Evolutionary conservation across 1,284 basidiomycete genomes (phyloP), one percentile per base, ranked within the genome.

Genomic region (Testicularia cyperi): DNA sequence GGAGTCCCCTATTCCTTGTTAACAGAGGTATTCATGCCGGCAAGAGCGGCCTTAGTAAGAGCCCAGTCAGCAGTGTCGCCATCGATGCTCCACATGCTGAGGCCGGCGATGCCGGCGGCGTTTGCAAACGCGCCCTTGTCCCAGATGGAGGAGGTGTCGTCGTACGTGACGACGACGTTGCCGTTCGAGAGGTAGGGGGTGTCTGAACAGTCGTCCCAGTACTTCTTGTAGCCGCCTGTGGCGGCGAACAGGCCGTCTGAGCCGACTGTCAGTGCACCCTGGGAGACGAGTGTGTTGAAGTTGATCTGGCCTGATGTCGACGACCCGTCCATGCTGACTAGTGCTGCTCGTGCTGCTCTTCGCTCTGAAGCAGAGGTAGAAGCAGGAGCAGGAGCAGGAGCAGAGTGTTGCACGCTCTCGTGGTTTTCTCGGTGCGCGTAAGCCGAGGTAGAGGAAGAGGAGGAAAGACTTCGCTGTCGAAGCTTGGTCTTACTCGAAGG

Each of bases 141-240:
- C 38, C 45, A 63, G 28, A 68, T 42, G 14, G 60, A 65, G 15
- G 42, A 47, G 3, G 68, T 56, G 38, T 72, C 70, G 44, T 72
- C 70, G 39, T 72, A 72, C 16, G 61, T 71, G 14, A 72, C 39
- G n/a, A 71, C 53, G 15, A 15, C 42, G 9, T 37, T 29, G 6
- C 60, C 68, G 38, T 69, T 58, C 31, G 45, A 22, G 4, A 72
- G 41, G 46, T 42, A 72, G 2, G 70, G 70, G 2, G 68, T 70
- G 32, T 72, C 60, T 19, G 66, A 65, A 21, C 70, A 71, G 37
- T 58, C 49, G 49, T 72, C 70, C 70, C 68, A 69, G 27, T 71
- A 60, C 39, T 63, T 68, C 15, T 51, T 57, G 31, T 35, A 72
- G 1, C 68, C 70, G 15, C 52, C 41, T 1, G 34, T 39, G 6